Base-by-base conservation (phyloP, 2,329 filamentous ascomycete genomes). In the Sporothrix pallida region DNA sequence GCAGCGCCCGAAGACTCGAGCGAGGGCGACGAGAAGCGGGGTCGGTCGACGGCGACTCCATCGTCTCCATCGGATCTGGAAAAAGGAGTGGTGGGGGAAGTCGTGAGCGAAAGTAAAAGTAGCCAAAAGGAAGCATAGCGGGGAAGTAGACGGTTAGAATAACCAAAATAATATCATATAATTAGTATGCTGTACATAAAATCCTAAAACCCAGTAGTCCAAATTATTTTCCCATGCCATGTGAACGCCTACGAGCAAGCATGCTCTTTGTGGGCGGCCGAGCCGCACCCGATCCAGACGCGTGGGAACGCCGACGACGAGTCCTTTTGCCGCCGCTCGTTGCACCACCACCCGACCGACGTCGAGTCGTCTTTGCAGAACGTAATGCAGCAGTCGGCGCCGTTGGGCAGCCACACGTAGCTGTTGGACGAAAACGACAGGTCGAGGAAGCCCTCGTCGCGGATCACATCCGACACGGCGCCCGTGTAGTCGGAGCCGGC, bases 351-450 rank as follows among this genome's bases (percentile, higher is more conserved):
- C 4, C 80, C 80, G 3, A 71, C 69, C 4, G 75, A 72, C 10
- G 74, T 77, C 12, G 75, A 76, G 20, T 69, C 60, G 74, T 79
- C 78, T 3, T 54, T 68, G 76, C 79, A 80, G 68, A 78, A 79
- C 1, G 78, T 79, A 20, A 79, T 17, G 75, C 79, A 80, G 75
- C 79, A 80, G 58, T 67, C 52, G 8, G 73, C 77, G 2, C 69
- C 69, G 68, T 80, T 76, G 26, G 75, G 76, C 2, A 76, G 31
- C 79, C 79, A 80, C 10, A 78, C 73, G 68, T 79, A 80, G 73
- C 79, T 80, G 20, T 46, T 23, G 37, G 54, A 68, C 4, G 71
- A 52, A 31, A 79, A 75, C 4, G 44, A 52, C 8, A 80, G 56
- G 65, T 80, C 76, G 70, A 75, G 68, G 60, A 77, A 78, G 20